Conservation (phyloP, 2,329 filamentous ascomycete species). For the Colletotrichum navitas region DNA sequence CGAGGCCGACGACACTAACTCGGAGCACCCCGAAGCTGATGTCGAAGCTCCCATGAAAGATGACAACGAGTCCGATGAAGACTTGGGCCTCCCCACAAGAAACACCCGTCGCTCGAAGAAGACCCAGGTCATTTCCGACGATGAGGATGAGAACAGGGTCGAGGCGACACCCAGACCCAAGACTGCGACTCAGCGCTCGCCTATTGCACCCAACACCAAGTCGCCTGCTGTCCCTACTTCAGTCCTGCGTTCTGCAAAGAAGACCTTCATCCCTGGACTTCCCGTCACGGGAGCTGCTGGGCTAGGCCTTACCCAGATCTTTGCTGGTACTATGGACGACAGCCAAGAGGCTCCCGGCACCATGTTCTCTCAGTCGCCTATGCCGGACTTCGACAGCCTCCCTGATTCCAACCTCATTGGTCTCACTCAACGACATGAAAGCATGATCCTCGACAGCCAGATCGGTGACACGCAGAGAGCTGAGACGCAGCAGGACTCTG, state of each 20-base stretch:
- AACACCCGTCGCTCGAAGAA: slow-evolving; percentile 64
- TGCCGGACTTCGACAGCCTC: slow-evolving; percentile 69
- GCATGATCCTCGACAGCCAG: slow-evolving; percentile 64
- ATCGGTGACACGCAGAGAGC: slow-evolving; percentile 52
- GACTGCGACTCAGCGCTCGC: slow-evolving; percentile 55
- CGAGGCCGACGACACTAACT: slow-evolving; percentile 58
- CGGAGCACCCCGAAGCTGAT: slow-evolving; percentile 46
- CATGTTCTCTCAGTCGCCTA: slow-evolving; percentile 58
- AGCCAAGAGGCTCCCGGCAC: slow-evolving; percentile 57
- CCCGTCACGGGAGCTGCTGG: slow-evolving; percentile 71
- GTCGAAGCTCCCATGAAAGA: slow-evolving; percentile 46
- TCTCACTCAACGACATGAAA: slow-evolving; percentile 67
- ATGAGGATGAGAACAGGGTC: slow-evolving; percentile 66
- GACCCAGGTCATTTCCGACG: slow-evolving; percentile 71
- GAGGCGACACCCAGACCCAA: slow-evolving; percentile 65
- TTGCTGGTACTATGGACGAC: slow-evolving; percentile 87
- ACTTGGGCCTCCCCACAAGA: slow-evolving; percentile 55
- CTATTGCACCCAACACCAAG: slow-evolving; percentile 55
- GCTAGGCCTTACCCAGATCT: slow-evolving; percentile 88
- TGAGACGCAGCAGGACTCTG: slow-evolving; percentile 52
- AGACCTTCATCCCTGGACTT: slow-evolving; percentile 77
- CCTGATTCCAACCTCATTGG: slow-evolving; percentile 73
- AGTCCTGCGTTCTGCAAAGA: slow-evolving; percentile 76
- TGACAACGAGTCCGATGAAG: slow-evolving; percentile 54
- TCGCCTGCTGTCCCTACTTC: slow-evolving; percentile 72